Evolutionary conservation across 495 filamentous ascomycete genomes (phyloP).

Genomic region (Talaromyces ruber): DNA sequence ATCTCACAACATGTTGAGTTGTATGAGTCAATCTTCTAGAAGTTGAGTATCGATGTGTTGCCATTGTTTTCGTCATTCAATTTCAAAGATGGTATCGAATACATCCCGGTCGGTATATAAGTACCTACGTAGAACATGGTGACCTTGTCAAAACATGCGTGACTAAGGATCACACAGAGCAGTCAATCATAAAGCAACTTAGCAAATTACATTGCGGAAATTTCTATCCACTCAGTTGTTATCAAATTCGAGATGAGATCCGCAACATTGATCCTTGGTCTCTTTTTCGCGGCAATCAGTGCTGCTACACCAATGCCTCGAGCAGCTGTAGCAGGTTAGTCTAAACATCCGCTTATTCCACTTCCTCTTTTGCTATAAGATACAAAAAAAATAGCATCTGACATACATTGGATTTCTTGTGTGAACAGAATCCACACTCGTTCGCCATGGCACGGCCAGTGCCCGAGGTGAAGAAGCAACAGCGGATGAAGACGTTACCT

Average conservation of each 20-base stretch:
- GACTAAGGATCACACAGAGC: background rate
- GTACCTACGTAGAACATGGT: background rate
- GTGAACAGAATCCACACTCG: background rate
- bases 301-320: background rate
- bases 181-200: background rate
- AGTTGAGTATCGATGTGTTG: background rate
- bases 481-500: background rate
- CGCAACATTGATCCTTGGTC: background rate
- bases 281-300: background rate
- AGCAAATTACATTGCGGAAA: background rate
- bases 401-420: background rate
- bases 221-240: background rate
- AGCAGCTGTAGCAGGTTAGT: background rate
- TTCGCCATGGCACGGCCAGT: background rate
- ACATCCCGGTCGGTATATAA: too few species aligned
- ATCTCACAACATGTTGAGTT: background rate
- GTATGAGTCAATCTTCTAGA: background rate
- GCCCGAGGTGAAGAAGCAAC: background rate
- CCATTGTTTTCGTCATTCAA: background rate
- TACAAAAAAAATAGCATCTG: background rate
- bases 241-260: background rate
- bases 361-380: background rate
- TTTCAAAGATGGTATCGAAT: background rate
- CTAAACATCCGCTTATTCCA: background rate
- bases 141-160: background rate